Base-by-base conservation (phyloP, 805 yeast species). In the Metschnikowia proteae region DNA sequence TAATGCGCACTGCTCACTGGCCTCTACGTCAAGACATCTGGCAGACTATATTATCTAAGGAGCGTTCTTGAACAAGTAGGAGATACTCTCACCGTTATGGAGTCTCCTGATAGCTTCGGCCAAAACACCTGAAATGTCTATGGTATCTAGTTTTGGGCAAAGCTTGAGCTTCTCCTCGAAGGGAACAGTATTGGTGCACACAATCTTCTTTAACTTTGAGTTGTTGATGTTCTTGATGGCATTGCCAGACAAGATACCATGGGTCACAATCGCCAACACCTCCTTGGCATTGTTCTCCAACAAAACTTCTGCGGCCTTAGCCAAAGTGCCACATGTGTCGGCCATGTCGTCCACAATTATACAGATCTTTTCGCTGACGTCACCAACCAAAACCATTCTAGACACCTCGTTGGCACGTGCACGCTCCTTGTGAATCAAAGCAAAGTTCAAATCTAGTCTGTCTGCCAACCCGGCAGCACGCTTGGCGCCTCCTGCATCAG, bases 401-500 rank as follows among this genome's bases (percentile, higher is more conserved):
- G 88, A 81, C 34, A 87, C 91, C 63, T 86, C 94, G 62, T 87
- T 87, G 28, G 94, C 94, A 54, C 84, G 76, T 25, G 86, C 88
- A 65, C 95, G 76, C 68, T 87, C 95, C 65, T 87, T 87, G 67
- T 87, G 94, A 58, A 87, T 86, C 67, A 87, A 78, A 23, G 94
- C 94, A 68, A 87, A 87, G 62, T 85, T 85, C 63, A 85, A 71
- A 65, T 87, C 94, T 55, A 87, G 69, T 52, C 84, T 77, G 64
- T 86, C 94, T 45, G 94, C 94, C 55, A 87, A 71, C 7, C 86
- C 83, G 7, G 94, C 94, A n/a, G 88, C 94, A 70, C 95, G 78
- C 63, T 87, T 87, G 49, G 94, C 94, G 54, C 95, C 95, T 64
- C 95, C 95, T 6, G 94, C 95, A 70, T 87, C 95, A 5, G 95